Evolutionary conservation across 768 basidiomycete genomes (phyloP).

Genomic region (Leucosporidium scottii): DNA sequence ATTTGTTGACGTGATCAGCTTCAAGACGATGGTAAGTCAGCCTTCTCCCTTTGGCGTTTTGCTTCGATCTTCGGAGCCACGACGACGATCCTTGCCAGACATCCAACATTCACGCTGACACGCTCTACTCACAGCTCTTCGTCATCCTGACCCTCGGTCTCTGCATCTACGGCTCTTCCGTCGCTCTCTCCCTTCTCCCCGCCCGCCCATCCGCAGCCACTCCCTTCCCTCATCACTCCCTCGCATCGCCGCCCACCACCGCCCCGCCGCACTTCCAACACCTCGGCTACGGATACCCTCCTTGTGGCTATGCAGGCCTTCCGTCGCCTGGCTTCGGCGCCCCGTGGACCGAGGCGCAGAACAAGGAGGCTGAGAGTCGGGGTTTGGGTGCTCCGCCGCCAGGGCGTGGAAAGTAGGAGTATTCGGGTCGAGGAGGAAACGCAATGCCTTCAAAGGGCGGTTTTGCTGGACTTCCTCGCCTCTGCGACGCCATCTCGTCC

Average conservation of each 20-base stretch:
- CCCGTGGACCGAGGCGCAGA: not conserved
- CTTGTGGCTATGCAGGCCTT: not conserved
- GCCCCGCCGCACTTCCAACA: constrained; percentile 5
- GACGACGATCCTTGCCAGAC: not conserved
- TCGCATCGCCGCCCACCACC: not conserved
- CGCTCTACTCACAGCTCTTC: constrained; percentile 38
- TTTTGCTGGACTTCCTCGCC: too few species aligned
- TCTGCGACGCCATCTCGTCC: too few species aligned
- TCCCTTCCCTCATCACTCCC: not conserved
- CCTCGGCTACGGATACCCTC: not conserved
- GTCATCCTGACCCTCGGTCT: constrained; percentile 39
- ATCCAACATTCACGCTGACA: not conserved
- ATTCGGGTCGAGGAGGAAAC: too few species aligned
- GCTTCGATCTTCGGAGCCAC: rapidly evolving
- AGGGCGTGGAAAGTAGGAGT: too few species aligned
- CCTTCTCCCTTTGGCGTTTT: not conserved
- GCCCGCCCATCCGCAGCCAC: not conserved
- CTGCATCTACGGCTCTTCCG: constrained; percentile 30
- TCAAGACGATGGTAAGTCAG: constrained; percentile 79
- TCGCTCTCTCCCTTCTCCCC: constrained; percentile 18
- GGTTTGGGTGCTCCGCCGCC: not conserved
- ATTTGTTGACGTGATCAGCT: constrained; percentile 94
- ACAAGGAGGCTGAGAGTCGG: not conserved
- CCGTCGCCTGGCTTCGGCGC: not conserved
- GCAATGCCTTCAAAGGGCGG: too few species aligned